phyloP scores from a whole-genome alignment of 1,139 yeast species.

The Taiozyma sp. region DNA sequence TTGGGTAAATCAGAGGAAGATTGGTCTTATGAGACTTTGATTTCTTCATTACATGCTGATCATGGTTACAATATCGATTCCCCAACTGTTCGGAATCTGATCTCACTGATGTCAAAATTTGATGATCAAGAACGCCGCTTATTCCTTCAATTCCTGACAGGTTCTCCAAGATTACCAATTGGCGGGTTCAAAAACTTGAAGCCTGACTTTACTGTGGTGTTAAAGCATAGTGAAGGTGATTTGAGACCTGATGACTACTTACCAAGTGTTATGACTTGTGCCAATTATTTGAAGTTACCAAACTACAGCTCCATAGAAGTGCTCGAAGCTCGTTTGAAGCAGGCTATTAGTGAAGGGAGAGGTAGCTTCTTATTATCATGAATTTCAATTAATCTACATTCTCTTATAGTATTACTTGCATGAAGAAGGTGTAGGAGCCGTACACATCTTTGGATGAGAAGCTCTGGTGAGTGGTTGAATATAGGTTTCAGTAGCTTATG shows the following conservation, averaged over 20 bases:
- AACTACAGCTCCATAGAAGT: slow-evolving; percentile 61
- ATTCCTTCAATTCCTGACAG: slow-evolving; percentile 86
- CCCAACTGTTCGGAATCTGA: slow-evolving; percentile 49
- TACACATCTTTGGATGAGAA: no score
- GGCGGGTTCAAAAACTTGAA: slow-evolving; percentile 86
- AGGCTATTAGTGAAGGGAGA: slow-evolving; percentile 84
- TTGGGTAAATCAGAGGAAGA: slow-evolving; percentile 81
- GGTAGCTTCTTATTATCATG: slow-evolving; percentile 77
- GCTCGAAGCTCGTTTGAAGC: slow-evolving; percentile 50
- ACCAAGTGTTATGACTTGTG: slow-evolving; percentile 99
- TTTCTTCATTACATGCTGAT: slow-evolving; percentile 67
- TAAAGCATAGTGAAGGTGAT: slow-evolving; percentile 68
- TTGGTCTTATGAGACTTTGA: slow-evolving; percentile 67
- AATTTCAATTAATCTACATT: background rate
- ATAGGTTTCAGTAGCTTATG: no score
- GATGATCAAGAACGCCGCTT: slow-evolving; percentile 50
- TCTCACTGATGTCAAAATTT: slow-evolving; percentile 56
- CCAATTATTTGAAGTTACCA: slow-evolving; percentile 87
- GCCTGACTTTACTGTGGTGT: slow-evolving; percentile 85
- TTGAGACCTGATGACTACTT: slow-evolving; percentile 72
- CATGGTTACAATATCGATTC: slow-evolving; percentile 86
- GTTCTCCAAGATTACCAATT: slow-evolving; percentile 87
- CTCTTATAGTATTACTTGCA: background rate
- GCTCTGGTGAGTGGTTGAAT: no score
- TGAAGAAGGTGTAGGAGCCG: no score